Evolutionary conservation across 2,329 filamentous ascomycete genomes (phyloP), one percentile per base, ranked within the genome.

Genomic region (Paraconiothyrium brasiliense): DNA sequence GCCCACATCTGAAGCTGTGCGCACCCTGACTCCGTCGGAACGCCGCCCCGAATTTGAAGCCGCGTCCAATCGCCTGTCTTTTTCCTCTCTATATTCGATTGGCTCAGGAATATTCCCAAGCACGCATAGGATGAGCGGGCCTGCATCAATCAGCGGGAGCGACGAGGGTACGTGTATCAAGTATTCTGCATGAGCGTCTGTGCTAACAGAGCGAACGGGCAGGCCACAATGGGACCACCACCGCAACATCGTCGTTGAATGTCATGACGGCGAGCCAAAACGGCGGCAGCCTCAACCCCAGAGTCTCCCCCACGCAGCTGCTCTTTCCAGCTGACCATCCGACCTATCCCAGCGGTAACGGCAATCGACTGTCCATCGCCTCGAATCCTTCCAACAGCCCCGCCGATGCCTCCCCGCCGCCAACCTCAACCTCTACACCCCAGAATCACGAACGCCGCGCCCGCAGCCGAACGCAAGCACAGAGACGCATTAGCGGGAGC

Each of bases 401-500:
- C 41, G 41, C 57, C 44, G 50, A 49, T 44, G 43, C 46, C 24
- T 48, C 47, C 10, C 37, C 57, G 6, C 37, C 57, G 22, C 57
- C 68, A 27, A 66, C 62, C 32, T 59, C 67, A 4, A 54, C 58
- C 16, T 59, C 67, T 1, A 64, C 63, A 24, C 63, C 63, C n/a
- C 49, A 57, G 22, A 52, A 51, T 24, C 64, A 64, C 24, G 66
- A 67, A 30, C 72, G 71, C 49, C 74, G 76, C 59, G 80, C 79
- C 8, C 72, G 79, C 57, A 80, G 78, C 62, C 72, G 78, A 16
- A 80, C 77, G n/a, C 73, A 84, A 86, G 71, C 87, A 84, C 91
- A 92, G 76, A 85, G 93, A 64, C 86, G 93, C 62, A 89, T 95
- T 69, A 96, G 93, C 72, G 90, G 88, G 27, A 95, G 92, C 78